Conservation (phyloP, 2,329 filamentous ascomycete genomes). For the Colletotrichum tropicale region DNA sequence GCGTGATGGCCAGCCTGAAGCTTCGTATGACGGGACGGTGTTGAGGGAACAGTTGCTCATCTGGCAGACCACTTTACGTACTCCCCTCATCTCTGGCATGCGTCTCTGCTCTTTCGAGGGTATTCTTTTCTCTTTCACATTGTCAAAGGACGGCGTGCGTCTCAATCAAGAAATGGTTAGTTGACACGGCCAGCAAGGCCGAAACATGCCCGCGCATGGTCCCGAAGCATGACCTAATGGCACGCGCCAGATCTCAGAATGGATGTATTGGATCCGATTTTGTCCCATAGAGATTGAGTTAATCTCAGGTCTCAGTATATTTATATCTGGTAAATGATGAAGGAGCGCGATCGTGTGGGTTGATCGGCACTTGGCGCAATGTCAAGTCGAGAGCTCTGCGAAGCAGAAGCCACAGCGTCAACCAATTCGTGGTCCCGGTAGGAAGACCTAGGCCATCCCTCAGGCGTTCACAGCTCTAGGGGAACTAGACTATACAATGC, state of each 20-base stretch:
- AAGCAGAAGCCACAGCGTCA: not conserved
- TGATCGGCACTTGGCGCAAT: not conserved
- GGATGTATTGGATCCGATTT: not conserved
- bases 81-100: no score
- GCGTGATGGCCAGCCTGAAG: no score
- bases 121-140: not conserved
- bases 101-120: not conserved
- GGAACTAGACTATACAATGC: not conserved
- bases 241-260: no score
- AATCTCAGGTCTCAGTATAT: rapidly evolving
- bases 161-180: not conserved
- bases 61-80: no score
- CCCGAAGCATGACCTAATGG: not conserved
- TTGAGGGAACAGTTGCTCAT: no score
- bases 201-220: not conserved
- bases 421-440: rapidly evolving
- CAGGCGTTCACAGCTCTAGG: not conserved
- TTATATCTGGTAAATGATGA: rapidly evolving
- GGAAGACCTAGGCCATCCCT: not conserved
- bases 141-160: no score
- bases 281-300: rapidly evolving
- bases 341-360: rapidly evolving
- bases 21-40: no score
- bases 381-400: not conserved
- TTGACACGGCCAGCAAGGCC: no score